Evolutionary conservation across 2,329 filamentous ascomycete species (phyloP).

Genomic region (Penicillium sp.): DNA sequence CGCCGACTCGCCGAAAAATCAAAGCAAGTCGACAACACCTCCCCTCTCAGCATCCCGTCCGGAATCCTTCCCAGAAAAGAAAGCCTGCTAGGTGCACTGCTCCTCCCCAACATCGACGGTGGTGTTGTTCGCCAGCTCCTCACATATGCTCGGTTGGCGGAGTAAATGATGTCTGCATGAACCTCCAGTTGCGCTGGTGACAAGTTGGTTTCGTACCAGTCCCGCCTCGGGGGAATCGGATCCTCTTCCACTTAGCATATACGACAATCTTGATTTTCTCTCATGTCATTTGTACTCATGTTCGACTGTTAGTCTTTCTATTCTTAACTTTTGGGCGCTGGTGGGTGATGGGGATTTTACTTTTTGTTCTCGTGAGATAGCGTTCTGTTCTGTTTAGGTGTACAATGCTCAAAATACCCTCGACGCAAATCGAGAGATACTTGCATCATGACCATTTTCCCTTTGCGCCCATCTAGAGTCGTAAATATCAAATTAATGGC

Average conservation of each 20-base stretch:
- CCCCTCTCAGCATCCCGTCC: constrained; percentile 46
- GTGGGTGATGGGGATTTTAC: constrained; percentile 13
- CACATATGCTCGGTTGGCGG: constrained; percentile 51
- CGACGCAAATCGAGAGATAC: constrained; percentile 21
- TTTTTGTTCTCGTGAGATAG: constrained; percentile 19
- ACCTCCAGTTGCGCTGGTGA: neutral
- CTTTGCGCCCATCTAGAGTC: neutral
- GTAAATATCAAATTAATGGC: neutral
- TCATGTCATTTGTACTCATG: constrained; percentile 24
- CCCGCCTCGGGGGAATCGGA: neutral
- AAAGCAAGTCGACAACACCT: constrained; percentile 47
- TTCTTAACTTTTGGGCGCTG: constrained; percentile 15
- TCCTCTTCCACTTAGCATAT: constrained; percentile 13
- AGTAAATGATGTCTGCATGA: constrained; percentile 20
- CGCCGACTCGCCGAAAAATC: constrained; percentile 60
- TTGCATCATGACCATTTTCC: constrained; percentile 16
- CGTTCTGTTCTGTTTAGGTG: constrained; percentile 19
- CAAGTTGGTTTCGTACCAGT: neutral
- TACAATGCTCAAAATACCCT: constrained; percentile 34
- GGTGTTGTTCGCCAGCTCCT: constrained; percentile 59
- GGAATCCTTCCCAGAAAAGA: constrained; percentile 59
- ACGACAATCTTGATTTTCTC: constrained; percentile 18
- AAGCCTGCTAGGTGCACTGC: constrained; percentile 57
- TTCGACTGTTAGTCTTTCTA: constrained; percentile 12
- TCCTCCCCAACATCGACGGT: constrained; percentile 57